Conservation (phyloP, 208 protist species). For the Leishmania tarentolae region DNA sequence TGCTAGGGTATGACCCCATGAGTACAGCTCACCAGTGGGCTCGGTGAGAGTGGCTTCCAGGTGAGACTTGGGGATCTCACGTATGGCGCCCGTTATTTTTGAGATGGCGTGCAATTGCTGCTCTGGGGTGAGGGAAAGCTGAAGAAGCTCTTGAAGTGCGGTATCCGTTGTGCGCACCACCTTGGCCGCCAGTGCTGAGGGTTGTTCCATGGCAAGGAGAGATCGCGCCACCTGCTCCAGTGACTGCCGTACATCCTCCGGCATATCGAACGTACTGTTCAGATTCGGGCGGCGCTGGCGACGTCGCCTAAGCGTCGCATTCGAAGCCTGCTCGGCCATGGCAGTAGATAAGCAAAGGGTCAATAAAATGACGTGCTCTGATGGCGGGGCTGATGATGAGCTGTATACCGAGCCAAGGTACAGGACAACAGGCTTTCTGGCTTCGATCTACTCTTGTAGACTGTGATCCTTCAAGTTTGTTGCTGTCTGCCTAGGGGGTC, state of each 20-base stretch:
- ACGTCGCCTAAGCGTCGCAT: conserved; percentile 33
- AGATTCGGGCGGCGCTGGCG: conserved; percentile 49
- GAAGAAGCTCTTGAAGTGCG: conserved; percentile 48
- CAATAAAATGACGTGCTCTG: conserved; percentile 12
- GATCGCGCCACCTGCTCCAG: conserved; percentile 17
- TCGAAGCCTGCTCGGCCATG: conserved; percentile 12
- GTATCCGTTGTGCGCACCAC: conserved; percentile 35
- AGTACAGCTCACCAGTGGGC: conserved; percentile 12
- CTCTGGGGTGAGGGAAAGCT: conserved; percentile 56
- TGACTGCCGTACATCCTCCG: conserved; percentile 27
- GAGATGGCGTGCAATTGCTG: conserved; percentile 72
- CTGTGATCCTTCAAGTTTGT: background rate
- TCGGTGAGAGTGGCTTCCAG: conserved; percentile 8
- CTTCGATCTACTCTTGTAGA: background rate
- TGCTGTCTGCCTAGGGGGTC: background rate
- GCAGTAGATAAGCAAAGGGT: background rate
- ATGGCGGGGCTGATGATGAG: background rate
- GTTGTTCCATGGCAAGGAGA: background rate
- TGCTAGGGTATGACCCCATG: conserved; percentile 29
- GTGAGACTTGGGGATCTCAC: conserved; percentile 35
- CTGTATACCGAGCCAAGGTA: background rate
- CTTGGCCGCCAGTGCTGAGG: conserved; percentile 16
- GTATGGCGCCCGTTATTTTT: conserved; percentile 56
- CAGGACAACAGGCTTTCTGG: background rate
- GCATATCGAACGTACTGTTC: conserved; percentile 38